Percentiles rank a stretch among this genome's conserved stretches.
Evolutionary conservation across 2,329 filamentous ascomycete species (phyloP).

Genomic region (Periconia sp.): DNA sequence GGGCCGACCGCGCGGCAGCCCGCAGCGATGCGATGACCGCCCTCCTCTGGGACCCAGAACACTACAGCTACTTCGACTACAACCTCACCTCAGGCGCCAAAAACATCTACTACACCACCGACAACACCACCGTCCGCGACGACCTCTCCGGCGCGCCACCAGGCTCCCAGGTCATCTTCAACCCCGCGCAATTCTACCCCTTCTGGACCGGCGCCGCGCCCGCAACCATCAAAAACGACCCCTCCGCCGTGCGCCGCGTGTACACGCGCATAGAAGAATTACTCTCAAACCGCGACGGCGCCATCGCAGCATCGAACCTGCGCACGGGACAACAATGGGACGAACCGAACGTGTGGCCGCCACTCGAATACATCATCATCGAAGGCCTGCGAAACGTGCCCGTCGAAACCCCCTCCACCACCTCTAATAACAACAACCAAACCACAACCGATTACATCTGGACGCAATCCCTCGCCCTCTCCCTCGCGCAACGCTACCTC

Average conservation of each 20-base stretch:
- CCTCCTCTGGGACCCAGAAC: conserved; percentile 65
- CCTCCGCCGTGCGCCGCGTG: conserved; percentile 57
- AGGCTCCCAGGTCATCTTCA: conserved; percentile 60
- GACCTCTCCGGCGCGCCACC: conserved; percentile 50
- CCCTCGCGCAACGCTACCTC: conserved; percentile 65
- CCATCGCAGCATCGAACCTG: conserved; percentile 64
- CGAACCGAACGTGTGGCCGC: conserved; percentile 70
- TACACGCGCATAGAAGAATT: conserved; percentile 58
- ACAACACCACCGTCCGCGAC: conserved; percentile 44
- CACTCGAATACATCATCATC: conserved; percentile 66
- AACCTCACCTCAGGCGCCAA: conserved; percentile 63
- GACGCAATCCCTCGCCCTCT: conserved; percentile 59
- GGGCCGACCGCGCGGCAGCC: conserved; percentile 52
- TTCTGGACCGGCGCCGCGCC: conserved; percentile 71
- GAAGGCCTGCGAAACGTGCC: conserved; percentile 63
- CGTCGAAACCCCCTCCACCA: conserved; percentile 55
- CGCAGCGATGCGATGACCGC: conserved; percentile 65
- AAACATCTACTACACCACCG: conserved; percentile 54
- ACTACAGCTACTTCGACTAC: conserved; percentile 69
- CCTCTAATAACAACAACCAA: conserved; percentile 39
- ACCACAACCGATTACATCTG: conserved; percentile 49
- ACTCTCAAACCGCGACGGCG: conserved; percentile 57
- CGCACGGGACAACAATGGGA: conserved; percentile 69
- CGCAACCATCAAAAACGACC: conserved; percentile 58
- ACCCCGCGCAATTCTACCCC: conserved; percentile 64